Evolutionary conservation across 2,329 filamentous ascomycete genomes (phyloP), one percentile per base, ranked within the genome.

Genomic region (Diaporthe citrichinensis): DNA sequence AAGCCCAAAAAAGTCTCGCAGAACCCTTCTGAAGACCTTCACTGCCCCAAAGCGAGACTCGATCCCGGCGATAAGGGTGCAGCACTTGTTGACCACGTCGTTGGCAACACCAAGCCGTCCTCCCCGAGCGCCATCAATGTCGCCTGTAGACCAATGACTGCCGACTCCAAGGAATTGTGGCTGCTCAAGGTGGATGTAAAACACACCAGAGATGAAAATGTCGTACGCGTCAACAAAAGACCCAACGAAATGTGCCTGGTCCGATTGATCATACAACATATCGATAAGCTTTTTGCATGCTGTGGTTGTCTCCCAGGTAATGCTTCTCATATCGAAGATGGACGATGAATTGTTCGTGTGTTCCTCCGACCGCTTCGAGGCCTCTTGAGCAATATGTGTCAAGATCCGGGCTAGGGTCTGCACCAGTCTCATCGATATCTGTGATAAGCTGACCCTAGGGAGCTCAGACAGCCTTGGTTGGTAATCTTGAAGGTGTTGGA

Each of bases 41-140:
- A 62, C 59, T 3, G 59, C 59, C 59, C 59, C n/a, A 31, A 62
- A 62, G 7, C 59, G 59, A 46, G n/a, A 10, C n/a, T 62, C 59
- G 25, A 62, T 46, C 39, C 59, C 59, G n/a, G 59, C 39, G 3
- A 62, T 46, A 10, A 62, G 59, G 4, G 39, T 62, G n/a, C 59
- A 62, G 39, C 25, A 62, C 31, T 62, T 62, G 9, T 62, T 62
- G 15, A 62, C 59, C 5, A 46, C 8, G 4, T 62, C 59, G 25
- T 46, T 62, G 39, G 25, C 17, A 4, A 31, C 3, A 10, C 14
- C 14, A 6, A 20, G 14, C 9, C 14, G 23, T 20, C 14, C 36
- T 39, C 23, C 23, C 5, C 28, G 58, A 9, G 7, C n/a, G 7
- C 36, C 17, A 7, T 20, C 2, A 31, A 1, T n/a, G 15, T 31